These are phyloP conservation scores for Coelastrella sp. DNA, from an alignment of 139 green algal species.

Conservation along the genomic window DNA sequence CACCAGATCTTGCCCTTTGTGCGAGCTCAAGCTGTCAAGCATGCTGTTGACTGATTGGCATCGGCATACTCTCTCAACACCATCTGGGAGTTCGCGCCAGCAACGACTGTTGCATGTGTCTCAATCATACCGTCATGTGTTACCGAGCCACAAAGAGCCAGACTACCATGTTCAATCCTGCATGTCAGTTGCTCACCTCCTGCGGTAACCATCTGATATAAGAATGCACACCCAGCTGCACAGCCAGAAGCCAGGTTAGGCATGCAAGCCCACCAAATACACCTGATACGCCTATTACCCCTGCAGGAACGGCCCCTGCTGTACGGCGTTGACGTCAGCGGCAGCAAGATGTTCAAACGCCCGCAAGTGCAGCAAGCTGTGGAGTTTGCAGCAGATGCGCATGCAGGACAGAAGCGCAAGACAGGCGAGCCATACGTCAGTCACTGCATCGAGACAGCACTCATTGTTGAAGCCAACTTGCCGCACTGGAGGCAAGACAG, in stretches of 20 bases:
- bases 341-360: slow-evolving; percentile 68
- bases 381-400: slow-evolving; percentile 85
- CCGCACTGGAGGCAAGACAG: slow-evolving; percentile 43
- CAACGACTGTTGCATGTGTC: too few species aligned
- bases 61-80: too few species aligned
- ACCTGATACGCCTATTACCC: too few species aligned
- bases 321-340: slow-evolving; percentile 74
- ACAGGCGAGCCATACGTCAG: slow-evolving; percentile 93
- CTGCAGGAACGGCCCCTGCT: slow-evolving; percentile 53
- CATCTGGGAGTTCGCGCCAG: too few species aligned
- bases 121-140: too few species aligned
- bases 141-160: too few species aligned
- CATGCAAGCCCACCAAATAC: too few species aligned
- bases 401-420: slow-evolving; percentile 82
- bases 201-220: too few species aligned
- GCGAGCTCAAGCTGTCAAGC: background rate
- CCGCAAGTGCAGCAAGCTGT: slow-evolving; percentile 73
- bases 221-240: background rate
- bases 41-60: background rate
- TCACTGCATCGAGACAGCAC: slow-evolving; percentile 94
- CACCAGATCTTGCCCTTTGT: too few species aligned
- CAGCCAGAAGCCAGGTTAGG: background rate
- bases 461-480: slow-evolving; percentile 87
- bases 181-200: too few species aligned
- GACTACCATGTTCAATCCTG: too few species aligned